phyloP scores from a whole-genome alignment of 1,284 basidiomycete species.

The Pseudozyma hubeiensis region DNA sequence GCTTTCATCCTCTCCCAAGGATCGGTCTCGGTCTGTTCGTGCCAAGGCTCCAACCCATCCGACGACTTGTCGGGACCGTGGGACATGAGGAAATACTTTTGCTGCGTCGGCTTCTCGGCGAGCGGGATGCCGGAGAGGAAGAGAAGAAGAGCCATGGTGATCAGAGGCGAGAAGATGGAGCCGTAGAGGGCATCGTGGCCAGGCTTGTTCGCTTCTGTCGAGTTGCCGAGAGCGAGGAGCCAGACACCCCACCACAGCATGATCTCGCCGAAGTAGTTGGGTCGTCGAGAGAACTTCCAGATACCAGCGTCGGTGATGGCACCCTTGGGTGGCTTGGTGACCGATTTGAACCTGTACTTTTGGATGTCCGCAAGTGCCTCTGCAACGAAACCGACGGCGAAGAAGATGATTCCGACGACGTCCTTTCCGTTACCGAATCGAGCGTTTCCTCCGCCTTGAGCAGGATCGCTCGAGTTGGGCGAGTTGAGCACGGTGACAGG shows the following conservation, averaged over 20 bases:
- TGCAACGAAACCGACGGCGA: conserved; percentile 75
- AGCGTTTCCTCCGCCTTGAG: conserved; percentile 39
- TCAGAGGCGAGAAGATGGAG: conserved; percentile 61
- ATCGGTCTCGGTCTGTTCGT: conserved; percentile 53
- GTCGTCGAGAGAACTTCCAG: conserved; percentile 71
- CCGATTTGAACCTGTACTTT: conserved; percentile 70
- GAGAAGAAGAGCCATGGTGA: conserved; percentile 66
- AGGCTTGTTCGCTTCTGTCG: conserved; percentile 12
- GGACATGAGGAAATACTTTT: conserved; percentile 76
- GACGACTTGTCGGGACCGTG: conserved; percentile 53
- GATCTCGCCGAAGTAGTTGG: conserved; percentile 81
- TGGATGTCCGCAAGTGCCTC: conserved; percentile 77
- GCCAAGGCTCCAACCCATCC: conserved; percentile 36
- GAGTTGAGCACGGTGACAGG: conserved; percentile 60
- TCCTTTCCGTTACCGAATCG: conserved; percentile 71
- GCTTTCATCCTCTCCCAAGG: conserved; percentile 60
- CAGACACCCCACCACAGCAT: conserved; percentile 67
- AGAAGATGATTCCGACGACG: conserved; percentile 78
- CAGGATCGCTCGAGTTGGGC: conserved; percentile 48
- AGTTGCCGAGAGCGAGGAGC: conserved; percentile 47
- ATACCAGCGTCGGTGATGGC: conserved; percentile 57
- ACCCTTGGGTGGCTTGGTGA: conserved; percentile 50
- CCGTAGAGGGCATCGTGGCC: conserved; percentile 54
- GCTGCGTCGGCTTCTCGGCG: conserved; percentile 78
- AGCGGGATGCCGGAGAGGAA: conserved; percentile 78